Evolutionary conservation across 306 rosid genomes (phyloP), one percentile per base, ranked within the genome.

Genomic region (Rosa multiflora): DNA sequence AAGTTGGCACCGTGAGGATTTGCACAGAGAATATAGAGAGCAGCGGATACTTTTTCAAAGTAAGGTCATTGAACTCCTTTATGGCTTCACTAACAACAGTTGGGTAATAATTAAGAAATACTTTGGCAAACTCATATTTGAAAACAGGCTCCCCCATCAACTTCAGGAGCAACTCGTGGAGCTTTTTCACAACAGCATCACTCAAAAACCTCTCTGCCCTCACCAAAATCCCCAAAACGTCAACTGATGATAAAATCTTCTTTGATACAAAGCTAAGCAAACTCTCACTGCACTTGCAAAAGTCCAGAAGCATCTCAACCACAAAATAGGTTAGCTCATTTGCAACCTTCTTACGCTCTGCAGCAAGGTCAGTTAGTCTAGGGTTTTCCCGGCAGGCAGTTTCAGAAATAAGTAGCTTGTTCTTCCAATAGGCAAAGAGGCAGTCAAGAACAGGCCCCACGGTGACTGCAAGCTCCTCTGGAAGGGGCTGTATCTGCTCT

Each of bases 1-100:
- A 89, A 58, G 98, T 96, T 71, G 98, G 96, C 75, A 96, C 99
- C 1, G 99, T 93, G 81, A 93, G 89, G 79, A 96, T 96, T 89
- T 96, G 99, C 81, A 96, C 99, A 43, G 98, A 89, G 89, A 96
- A 96, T 35, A 89, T 85, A 14, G 90, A 76, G 70, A 93, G 83
- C 56, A 96, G 85, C 0, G 96, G 88, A 82, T 89, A 86, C 77
- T 74, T 91, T 88, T 81, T 89, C 67, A 86, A 71, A 77, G 70
- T 73, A 70, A 0, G 11, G 64, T 96, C 89, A 2, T 21, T 81
- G 82, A 64, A 21, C 76, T 78, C 90, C 82, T 90, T 86, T 79
- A 88, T 82, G 76, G 86, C 93, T 81, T 87, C 91, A 79, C 73
- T 87, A 76, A 96, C 87, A 78, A 93, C 88, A 76, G 74, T 81